Evolutionary conservation across 169 alveolate genomes (phyloP).

Genomic region (Plasmodium malariae): DNA sequence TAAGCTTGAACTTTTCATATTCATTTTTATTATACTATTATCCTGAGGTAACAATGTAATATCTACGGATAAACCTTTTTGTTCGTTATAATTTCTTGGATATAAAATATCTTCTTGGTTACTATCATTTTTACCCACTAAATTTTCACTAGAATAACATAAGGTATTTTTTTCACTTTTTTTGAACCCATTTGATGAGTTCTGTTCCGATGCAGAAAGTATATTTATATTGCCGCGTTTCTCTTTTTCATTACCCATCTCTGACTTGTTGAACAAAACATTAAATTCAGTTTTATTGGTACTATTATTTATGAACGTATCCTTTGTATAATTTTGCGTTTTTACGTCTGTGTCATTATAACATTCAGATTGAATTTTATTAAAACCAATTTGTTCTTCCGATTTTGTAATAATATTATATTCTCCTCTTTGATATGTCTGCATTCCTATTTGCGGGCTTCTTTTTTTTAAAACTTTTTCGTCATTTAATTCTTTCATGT

Average conservation of each 20-base stretch:
- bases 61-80: slow-evolving; percentile 29
- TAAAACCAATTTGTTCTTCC: neutral
- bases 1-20: neutral
- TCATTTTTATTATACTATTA: neutral
- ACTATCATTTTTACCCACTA: neutral
- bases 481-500: slow-evolving; percentile 17
- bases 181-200: neutral
- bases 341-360: neutral
- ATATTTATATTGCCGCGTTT: neutral
- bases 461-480: slow-evolving; percentile 12
- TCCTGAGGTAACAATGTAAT: slow-evolving; percentile 15
- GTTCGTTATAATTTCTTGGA: slow-evolving; percentile 7
- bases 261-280: neutral
- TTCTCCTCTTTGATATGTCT: neutral
- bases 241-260: neutral
- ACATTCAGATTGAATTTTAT: neutral
- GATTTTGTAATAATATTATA: neutral
- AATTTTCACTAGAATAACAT: neutral
- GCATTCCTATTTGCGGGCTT: slow-evolving; percentile 8
- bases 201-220: neutral
- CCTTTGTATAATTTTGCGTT: neutral
- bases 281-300: neutral
- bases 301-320: no score
- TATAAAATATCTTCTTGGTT: slow-evolving; percentile 15
- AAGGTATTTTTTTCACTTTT: neutral